These are phyloP conservation scores for Diaporthe helianthi DNA, from an alignment of 2,329 filamentous ascomycete genomes.

Conservation along the genomic window DNA sequence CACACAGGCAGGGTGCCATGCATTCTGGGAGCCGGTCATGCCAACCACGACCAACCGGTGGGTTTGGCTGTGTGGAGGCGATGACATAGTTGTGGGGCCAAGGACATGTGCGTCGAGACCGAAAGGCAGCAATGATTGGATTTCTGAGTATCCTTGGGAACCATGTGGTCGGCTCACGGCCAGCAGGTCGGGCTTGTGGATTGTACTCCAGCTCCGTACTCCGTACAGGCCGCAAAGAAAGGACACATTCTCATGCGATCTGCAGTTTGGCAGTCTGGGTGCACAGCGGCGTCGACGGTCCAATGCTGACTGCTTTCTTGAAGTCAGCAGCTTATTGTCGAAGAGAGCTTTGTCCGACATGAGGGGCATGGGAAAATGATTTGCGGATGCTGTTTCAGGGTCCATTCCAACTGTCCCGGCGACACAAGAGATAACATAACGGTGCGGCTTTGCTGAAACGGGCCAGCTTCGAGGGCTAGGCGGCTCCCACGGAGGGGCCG, in stretches of 20 bases:
- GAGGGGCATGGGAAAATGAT: conserved; percentile 5
- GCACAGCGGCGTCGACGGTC: conserved; percentile 32
- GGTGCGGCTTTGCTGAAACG: conserved; percentile 28
- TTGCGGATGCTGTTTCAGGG: conserved; percentile 28
- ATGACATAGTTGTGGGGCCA: conserved; percentile 32
- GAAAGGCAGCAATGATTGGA: conserved; percentile 18
- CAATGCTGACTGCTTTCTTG: conserved; percentile 14
- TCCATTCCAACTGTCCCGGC: conserved; percentile 26
- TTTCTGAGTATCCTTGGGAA: conserved; percentile 22
- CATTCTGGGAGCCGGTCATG: conserved; percentile 3
- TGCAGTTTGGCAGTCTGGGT: conserved; percentile 29
- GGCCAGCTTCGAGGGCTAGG: conserved; percentile 14
- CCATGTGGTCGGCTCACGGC: conserved; percentile 33
- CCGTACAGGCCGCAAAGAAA: conserved; percentile 5
- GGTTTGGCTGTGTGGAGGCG: conserved; percentile 22
- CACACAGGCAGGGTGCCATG: conserved; percentile 22
- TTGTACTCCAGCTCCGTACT: too few relatives aligned
- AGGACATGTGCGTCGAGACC: conserved; percentile 7
- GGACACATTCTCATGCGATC: conserved; percentile 23
- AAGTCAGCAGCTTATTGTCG: conserved; percentile 3
- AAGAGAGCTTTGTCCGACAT: neutral
- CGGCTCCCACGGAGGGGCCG: conserved; percentile 15
- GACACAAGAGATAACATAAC: conserved; percentile 11
- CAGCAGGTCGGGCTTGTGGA: conserved; percentile 21
- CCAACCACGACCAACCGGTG: conserved; percentile 20